Base-by-base conservation (phyloP, 2,329 filamentous ascomycete species). In the Lasiodiplodia gonubiensis region DNA sequence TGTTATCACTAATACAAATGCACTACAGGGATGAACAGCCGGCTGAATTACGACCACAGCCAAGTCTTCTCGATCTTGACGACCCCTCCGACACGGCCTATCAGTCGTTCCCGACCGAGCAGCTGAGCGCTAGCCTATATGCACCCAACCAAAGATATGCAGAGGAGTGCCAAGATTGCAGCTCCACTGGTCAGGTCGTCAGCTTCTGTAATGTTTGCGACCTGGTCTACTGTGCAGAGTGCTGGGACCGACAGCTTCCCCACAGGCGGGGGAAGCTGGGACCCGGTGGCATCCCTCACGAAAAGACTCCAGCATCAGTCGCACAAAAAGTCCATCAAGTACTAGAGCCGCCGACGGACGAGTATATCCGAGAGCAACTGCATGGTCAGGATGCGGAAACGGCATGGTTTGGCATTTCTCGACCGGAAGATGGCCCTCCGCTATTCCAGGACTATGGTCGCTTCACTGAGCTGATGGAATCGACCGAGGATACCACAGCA, bases 361-460 rank as follows among this genome's bases (percentile, higher is more conserved):
- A 21, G 12, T n/a, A 25, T 4, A 61, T 66, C n/a, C 64, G 64
- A 25, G 39, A 68, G 64, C 16, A 39, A 25, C 63, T 72, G n/a
- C 72, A 73, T 51, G 39, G 63, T 4, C 64, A 70, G 4, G 71
- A 73, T 46, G 67, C 70, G 64, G 69, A 69, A 21, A 72, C 70
- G 10, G 69, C 71, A 21, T 73, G 72, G 72, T 73, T 73, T 61
- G 72, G 72, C 4, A 63, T 71, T 2, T 61, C 16, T 1, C 33
- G 68, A 21, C 66, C 68, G 23, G 37, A 55, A 10, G n/a, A 42
- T 12, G 33, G 51, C 6, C 42, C 27, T 11, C 64, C 70, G 0
- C 23, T 71, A 53, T 68, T 71, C 64, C 59, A 65, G 30, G 70
- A 72, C 49, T 67, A 69, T 64, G 69, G 69, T 14, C 14, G 69